Evolutionary conservation across 805 yeast genomes (phyloP), one percentile per base, ranked within the genome.

Genomic region (Yamadazyma kitorensis): DNA sequence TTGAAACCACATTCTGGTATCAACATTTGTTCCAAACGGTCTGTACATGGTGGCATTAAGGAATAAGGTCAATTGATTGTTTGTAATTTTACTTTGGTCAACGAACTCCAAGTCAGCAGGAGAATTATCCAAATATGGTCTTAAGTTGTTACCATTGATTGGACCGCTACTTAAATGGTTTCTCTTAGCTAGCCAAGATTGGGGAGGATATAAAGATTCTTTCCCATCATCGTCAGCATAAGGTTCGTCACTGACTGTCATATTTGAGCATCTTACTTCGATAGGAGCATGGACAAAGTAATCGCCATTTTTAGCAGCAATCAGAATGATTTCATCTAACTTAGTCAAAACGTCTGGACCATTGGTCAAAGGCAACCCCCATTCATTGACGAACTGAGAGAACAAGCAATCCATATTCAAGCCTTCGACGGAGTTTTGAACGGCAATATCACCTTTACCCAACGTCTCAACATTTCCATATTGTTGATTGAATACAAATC

Each of bases 391-490:
- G 61, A 80, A 89, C 59, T 91, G 98, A 27, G 88, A 80, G 59
- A 87, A 91, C 47, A 91, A 66, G 57, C 98, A 93, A 64, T 93
- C 98, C 95, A 91, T 86, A 58, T 86, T 87, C 51, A 91, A 76
- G 5, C 91, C 96, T 39, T 83, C 86, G 28, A 86, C 91, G 3
- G 95, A 82, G 39, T 76, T 74, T 50, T 82, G 87, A 8, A 89
- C 86, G 2, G 86, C 83, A 31, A 74, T 60, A 35, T 74, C 80
- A 20, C 78, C 79, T n/a, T 55, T 57, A 23, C 81, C 78, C 24
- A 72, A 67, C 5, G 85, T 80, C 51, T 82, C 89, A 17, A 79
- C 76, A 29, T 67, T 61, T 5, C 95, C 95, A 51, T 84, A 89
- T 61, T 87, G 96, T 55, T 85, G 82, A 13, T 72, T 68, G 52